Base-by-base conservation (phyloP, 2,329 filamentous ascomycete genomes). In the Trichophyton schoenleinii region DNA sequence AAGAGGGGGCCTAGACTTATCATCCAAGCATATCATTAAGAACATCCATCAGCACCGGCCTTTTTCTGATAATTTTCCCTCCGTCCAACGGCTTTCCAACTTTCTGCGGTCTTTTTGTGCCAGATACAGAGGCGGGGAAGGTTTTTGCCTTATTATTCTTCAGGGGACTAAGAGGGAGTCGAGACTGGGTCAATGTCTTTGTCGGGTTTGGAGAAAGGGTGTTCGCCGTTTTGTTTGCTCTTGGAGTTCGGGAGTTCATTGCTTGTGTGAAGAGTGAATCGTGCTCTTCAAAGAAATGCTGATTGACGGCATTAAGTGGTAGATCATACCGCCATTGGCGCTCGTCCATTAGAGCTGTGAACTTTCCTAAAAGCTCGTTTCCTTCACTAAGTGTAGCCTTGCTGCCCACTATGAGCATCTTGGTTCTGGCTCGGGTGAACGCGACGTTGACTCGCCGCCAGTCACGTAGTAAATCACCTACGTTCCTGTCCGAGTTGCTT, bases 391-490 rank as follows among this genome's bases (percentile, higher is more conserved):
- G 77, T 0, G 94, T 99, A 61, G 79, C 80, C 69, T 83, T 83
- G 72, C 89, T 95, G 8, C 94, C 94, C 0, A 99, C 74, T 11
- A 99, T 87, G 1, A 99, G 79, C 41, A 99, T 77, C 77, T 99
- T 99, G 0, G 88, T 94, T 71, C 91, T 89, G 22, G 94, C 94
- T 31, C 94, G 81, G 3, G 94, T 99, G 65, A 99, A 89, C 0
- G 94, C 94, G 2, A 99, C 94, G 68, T 99, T 99, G 71, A 99
- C 91, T 57, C 94, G 79, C 61, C 94, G 80, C 88, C 91, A 95
- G 73, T 99, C 94, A 63, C 87, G 88, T 31, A 99, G 79, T 53
- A 99, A 74, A 61, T 97, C 94, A 18, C 94, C 94, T n/a, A 99
- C 91, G 58, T 82, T 84, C 64, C 86, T 84, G 0, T 82, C 81